Conservation (phyloP, 2,329 filamentous ascomycete genomes). For the Dendryphion nanum region DNA sequence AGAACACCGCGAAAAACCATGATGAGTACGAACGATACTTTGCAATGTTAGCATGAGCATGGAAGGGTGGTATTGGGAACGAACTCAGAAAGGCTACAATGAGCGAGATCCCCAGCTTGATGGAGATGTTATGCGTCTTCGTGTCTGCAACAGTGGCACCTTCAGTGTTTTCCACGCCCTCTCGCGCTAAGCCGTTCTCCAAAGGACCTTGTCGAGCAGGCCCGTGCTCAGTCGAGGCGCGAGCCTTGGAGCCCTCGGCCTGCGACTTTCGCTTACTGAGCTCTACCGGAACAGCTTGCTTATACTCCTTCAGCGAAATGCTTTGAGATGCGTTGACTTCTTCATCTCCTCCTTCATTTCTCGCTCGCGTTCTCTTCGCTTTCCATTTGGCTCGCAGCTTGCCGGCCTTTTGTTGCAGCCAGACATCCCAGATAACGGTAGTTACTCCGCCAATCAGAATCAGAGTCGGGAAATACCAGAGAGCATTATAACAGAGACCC, state of each 20-base stretch:
- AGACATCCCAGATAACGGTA: constrained; percentile 58
- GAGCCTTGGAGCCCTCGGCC: neutral
- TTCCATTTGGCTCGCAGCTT: constrained; percentile 24
- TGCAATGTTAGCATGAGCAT: neutral
- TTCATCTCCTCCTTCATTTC: neutral
- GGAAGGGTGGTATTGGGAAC: constrained; percentile 4
- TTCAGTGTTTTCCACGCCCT: neutral
- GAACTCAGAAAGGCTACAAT: constrained; percentile 51
- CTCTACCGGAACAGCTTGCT: neutral
- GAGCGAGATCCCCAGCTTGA: constrained; percentile 39
- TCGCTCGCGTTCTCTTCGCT: constrained; percentile 8
- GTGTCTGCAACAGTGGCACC: neutral
- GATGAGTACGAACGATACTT: constrained; percentile 55
- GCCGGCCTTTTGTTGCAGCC: constrained; percentile 46
- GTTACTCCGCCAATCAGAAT: constrained; percentile 56
- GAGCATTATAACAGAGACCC: constrained; percentile 66
- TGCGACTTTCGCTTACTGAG: neutral
- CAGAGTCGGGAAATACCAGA: constrained; percentile 73
- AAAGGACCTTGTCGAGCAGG: no score
- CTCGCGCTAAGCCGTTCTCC: neutral
- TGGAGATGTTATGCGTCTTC: neutral
- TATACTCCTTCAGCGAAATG: neutral
- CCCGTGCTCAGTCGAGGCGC: neutral
- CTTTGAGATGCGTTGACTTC: neutral
- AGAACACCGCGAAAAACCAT: constrained; percentile 50